phyloP scores from a whole-genome alignment of 148 eudicot genomes.

The Oxyria digyna region DNA sequence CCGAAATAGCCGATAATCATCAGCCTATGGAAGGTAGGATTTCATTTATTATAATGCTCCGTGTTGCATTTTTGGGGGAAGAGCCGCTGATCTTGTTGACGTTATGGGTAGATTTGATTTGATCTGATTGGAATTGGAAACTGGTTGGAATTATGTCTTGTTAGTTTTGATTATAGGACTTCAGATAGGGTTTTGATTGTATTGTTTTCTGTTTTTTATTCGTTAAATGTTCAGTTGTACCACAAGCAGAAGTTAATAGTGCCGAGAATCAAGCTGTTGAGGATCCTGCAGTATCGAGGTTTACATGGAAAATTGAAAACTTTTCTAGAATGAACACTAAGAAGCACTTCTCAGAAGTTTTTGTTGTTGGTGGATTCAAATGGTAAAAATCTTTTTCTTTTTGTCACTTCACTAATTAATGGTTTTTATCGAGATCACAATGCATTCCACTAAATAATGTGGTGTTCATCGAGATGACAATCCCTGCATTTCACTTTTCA shows the following conservation, averaged over 20 bases:
- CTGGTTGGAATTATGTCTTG: neutral
- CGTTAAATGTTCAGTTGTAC: slow-evolving; percentile 22
- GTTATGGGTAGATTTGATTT: slow-evolving; percentile 1
- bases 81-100: neutral
- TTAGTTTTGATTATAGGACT: neutral
- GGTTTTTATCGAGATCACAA: too few relatives aligned
- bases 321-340: slow-evolving; percentile 56
- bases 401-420: neutral
- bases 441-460: too few relatives aligned
- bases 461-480: slow-evolving; percentile 6
- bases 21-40: slow-evolving; percentile 87
- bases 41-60: neutral
- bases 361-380: slow-evolving; percentile 68
- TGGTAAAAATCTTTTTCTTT: slow-evolving; percentile 34
- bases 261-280: slow-evolving; percentile 55
- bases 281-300: slow-evolving; percentile 67
- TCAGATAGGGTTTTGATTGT: slow-evolving; percentile 14
- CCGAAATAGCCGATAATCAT: slow-evolving; percentile 42
- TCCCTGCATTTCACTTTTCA: slow-evolving; percentile 19
- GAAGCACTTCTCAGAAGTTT: slow-evolving; percentile 78
- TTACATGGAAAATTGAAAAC: slow-evolving; percentile 76
- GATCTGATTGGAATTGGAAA: slow-evolving; percentile 5
- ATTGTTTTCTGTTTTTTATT: neutral
- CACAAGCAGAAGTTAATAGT: slow-evolving; percentile 35
- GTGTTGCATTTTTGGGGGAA: neutral